A percentile compares a stretch with the other conserved stretches of the same genome.
Conservation (phyloP, 208 protist species). For the Angomonas ambiguus region DNA sequence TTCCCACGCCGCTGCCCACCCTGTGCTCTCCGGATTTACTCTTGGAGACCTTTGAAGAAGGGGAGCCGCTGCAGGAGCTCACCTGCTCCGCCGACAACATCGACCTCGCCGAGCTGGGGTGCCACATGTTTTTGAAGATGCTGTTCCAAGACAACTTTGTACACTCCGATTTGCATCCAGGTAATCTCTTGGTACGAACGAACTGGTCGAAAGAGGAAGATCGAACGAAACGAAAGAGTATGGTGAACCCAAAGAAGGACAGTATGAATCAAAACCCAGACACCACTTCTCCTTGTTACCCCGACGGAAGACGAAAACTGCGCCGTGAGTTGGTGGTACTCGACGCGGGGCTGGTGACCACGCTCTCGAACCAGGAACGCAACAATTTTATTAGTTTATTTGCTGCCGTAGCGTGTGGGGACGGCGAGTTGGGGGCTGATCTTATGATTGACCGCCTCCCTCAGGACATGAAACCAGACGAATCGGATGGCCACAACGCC, state of each 20-base stretch:
- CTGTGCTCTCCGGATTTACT: conserved; percentile 63
- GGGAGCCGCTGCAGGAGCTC: conserved; percentile 63
- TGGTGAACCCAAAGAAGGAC: background rate
- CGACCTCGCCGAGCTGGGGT: conserved; percentile 74
- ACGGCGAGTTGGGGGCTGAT: conserved; percentile 82
- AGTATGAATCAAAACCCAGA: conserved; percentile 5
- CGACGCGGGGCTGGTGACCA: conserved; percentile 88
- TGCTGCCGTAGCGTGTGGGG: conserved; percentile 78
- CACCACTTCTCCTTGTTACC: conserved; percentile 30
- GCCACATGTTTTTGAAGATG: conserved; percentile 94
- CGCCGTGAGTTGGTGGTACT: conserved; percentile 76
- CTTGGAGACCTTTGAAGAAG: conserved; percentile 88
- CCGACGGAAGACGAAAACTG: conserved; percentile 59
- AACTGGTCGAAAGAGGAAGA: conserved; percentile 27
- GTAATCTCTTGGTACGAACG: conserved; percentile 81
- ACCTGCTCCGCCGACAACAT: conserved; percentile 35
- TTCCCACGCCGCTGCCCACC: conserved; percentile 72
- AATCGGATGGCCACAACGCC: background rate
- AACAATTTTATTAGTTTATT: conserved; percentile 93
- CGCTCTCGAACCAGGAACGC: conserved; percentile 71
- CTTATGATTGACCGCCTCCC: conserved; percentile 89
- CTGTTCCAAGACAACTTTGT: conserved; percentile 94
- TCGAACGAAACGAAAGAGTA: background rate
- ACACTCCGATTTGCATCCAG: conserved; percentile 93
- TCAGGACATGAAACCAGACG: background rate